Evolutionary conservation across 2,329 filamentous ascomycete genomes (phyloP).

Genomic region (Neonectria ditissima): DNA sequence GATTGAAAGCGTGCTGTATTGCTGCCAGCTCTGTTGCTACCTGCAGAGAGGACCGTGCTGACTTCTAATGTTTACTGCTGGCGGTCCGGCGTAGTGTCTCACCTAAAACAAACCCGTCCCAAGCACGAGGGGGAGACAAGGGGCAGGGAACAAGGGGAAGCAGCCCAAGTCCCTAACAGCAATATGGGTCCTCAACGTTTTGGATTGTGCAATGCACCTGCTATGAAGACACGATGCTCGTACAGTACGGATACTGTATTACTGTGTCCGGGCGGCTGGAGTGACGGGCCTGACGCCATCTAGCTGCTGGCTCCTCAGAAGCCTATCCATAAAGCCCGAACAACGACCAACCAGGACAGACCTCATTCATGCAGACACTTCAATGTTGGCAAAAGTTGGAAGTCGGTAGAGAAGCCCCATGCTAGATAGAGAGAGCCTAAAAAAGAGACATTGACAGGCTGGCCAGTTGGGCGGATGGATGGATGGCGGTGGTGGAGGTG

Average conservation of each 20-base stretch:
- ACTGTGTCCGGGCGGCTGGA: background rate
- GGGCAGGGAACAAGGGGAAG: conserved; percentile 8
- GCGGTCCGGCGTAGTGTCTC: conserved; percentile 14
- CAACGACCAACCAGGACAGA: conserved; percentile 1
- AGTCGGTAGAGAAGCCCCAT: background rate
- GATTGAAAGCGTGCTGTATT: background rate
- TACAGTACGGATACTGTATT: background rate
- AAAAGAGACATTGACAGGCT: background rate
- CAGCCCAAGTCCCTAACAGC: conserved; percentile 1
- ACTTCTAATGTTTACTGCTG: conserved; percentile 10
- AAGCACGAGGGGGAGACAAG: conserved; percentile 12
- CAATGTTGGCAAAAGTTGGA: background rate
- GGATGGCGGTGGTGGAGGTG: conserved; percentile 3
- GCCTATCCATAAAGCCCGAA: background rate
- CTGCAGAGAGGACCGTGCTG: conserved; percentile 18
- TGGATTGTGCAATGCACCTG: background rate
- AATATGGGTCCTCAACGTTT: conserved; percentile 28
- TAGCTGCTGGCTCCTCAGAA: background rate
- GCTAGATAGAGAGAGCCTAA: background rate
- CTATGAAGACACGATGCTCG: background rate
- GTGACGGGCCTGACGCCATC: background rate
- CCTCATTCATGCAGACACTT: background rate
- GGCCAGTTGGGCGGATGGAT: background rate
- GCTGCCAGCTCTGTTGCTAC: background rate
- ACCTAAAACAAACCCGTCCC: conserved; percentile 19